These are phyloP conservation scores for Canavalia gladiata DNA, from an alignment of 306 rosid genomes.

Conservation along the genomic window DNA sequence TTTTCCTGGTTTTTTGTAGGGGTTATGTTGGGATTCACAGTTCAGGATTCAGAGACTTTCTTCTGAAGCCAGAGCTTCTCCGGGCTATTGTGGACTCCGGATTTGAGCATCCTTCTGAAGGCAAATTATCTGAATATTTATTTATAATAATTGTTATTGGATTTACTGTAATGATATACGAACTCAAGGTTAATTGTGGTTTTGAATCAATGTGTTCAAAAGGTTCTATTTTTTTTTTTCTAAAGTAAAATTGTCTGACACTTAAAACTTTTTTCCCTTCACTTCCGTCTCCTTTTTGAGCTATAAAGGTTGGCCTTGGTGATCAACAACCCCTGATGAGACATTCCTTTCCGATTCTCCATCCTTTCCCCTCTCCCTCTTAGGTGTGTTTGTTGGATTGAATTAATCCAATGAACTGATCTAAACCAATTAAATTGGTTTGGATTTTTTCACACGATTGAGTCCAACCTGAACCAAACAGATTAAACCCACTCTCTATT, in stretches of 20 bases:
- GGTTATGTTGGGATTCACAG: constrained; percentile 99
- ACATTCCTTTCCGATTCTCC: no score
- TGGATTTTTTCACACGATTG: no score
- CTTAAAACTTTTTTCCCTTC: not conserved
- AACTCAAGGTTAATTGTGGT: not conserved
- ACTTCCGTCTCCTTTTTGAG: not conserved
- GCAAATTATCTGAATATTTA: constrained; percentile 47
- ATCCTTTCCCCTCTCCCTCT: no score
- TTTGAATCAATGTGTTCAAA: no score
- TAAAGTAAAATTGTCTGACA: not conserved
- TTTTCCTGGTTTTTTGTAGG: constrained; percentile 49
- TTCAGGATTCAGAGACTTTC: constrained; percentile 99
- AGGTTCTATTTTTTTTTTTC: not conserved
- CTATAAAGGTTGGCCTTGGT: no score
- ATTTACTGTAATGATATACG: not conserved
- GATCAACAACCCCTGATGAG: no score
- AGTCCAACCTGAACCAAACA: no score
- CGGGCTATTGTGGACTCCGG: constrained; percentile 98
- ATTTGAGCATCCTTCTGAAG: constrained; percentile 99
- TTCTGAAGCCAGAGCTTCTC: constrained; percentile 97
- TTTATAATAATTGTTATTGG: not conserved
- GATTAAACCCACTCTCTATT: no score
- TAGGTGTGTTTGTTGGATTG: no score
- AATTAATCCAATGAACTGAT: no score
- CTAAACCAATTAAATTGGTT: no score